Base-by-base conservation (phyloP, 148 eudicot genomes). In the Tetragonia tetragonoides region DNA sequence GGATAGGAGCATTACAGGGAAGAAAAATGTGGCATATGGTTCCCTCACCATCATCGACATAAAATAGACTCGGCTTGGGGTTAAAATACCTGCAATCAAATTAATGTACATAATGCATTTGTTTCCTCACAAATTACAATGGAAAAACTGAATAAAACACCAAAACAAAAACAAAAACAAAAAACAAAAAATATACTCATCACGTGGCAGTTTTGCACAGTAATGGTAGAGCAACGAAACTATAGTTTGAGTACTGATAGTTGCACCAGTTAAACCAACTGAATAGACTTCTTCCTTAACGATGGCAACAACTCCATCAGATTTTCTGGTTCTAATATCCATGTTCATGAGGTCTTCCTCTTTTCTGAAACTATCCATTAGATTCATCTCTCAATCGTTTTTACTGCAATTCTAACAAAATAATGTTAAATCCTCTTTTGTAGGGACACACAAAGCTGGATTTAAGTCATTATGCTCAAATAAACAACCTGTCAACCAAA, bases 161-260 rank as follows among this genome's bases (percentile, higher is more conserved):
- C n/a, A n/a, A n/a, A n/a, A n/a, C n/a, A 28, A 28, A 28, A 28
- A 28, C 1, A 23, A 46, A 1, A 49, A 60, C 6, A 76, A 1
- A 72, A 54, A 75, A 39, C 34, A 1, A 73, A 76, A 54, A 75
- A 46, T 95, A 73, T 95, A 95, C 99, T 95, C 99, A 82, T 95
- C 99, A 82, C 78, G 99, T 23, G 97, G 97, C 71, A 95, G 97
- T 84, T 90, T 95, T 39, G 99, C 88, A 82, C 99, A 95, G 81
- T 93, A 95, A 68, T 87, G 96, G 75, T 93, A 89, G 76, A 95
- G 91, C 80, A 93, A 83, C 53, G 90, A 84, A 74, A 93, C 64
- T 74, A 97, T 89, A 42, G 86, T 83, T 79, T 88, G 94, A 64
- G 86, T 77, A 88, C 97, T 91, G 78, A 95, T 93, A 21, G 92